These are phyloP conservation scores for Mycena vulgaris DNA, from an alignment of 768 basidiomycete species.

Conservation along the genomic window DNA sequence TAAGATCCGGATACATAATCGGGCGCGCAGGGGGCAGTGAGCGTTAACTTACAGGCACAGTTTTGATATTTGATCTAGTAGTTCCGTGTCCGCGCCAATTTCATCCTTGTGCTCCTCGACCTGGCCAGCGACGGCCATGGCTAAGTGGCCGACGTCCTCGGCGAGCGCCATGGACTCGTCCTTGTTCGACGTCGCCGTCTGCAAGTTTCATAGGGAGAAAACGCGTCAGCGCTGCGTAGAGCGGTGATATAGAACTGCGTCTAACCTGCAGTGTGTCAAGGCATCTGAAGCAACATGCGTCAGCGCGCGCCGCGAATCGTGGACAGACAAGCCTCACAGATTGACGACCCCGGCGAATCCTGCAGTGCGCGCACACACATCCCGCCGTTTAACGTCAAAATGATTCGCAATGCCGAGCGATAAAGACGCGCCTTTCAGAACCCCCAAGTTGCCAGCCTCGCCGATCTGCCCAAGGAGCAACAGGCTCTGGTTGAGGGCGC, in stretches of 20 bases:
- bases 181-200: constrained; percentile 37
- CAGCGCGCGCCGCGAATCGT: constrained; percentile 1
- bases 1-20: constrained; percentile 19
- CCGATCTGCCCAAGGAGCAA: constrained; percentile 30
- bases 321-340: constrained; percentile 15
- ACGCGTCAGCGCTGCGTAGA: neutral
- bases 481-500: constrained; percentile 29
- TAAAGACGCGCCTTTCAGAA: constrained; percentile 34
- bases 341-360: constrained; percentile 34
- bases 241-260: neutral
- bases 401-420: neutral
- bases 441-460: constrained; percentile 22
- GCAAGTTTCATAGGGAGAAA: neutral
- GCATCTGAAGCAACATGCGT: constrained; percentile 13
- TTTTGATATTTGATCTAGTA: constrained; percentile 37
- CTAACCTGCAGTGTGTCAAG: constrained; percentile 38
- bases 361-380: neutral
- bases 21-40: neutral
- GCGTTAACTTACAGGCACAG: constrained; percentile 36
- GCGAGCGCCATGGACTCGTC: constrained; percentile 35
- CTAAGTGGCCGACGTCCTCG: constrained; percentile 32
- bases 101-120: constrained; percentile 35
- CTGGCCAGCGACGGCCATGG: constrained; percentile 28
- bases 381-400: neutral
- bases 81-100: constrained; percentile 27